phyloP scores from a whole-genome alignment of 2,329 filamentous ascomycete species.

The Diaporthe sp. region DNA sequence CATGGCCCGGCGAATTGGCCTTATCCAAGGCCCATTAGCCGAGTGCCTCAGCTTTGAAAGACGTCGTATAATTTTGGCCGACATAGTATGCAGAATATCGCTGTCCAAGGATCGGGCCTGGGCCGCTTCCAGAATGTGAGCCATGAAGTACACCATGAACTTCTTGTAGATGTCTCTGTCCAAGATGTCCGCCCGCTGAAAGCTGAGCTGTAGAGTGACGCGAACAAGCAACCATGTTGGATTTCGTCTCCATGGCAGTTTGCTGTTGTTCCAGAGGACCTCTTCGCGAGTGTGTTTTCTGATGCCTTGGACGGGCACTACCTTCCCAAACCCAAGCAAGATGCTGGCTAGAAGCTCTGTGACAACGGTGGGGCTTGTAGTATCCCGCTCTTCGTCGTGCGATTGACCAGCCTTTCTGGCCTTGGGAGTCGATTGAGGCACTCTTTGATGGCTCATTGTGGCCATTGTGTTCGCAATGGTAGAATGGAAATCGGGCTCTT shows the following conservation, averaged over 20 bases:
- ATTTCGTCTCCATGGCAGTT: conserved; percentile 41
- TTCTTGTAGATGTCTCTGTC: conserved; percentile 60
- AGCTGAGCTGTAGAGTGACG: conserved; percentile 39
- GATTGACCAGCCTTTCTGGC: conserved; percentile 54
- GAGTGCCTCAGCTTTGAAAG: conserved; percentile 54
- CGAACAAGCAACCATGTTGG: conserved; percentile 41
- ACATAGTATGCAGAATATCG: conserved; percentile 56
- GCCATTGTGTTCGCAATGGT: conserved; percentile 45
- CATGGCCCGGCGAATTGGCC: neutral
- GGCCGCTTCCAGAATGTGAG: conserved; percentile 50
- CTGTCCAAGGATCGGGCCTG: conserved; percentile 36
- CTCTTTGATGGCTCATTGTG: conserved; percentile 49
- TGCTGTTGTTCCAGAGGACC: conserved; percentile 56
- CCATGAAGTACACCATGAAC: conserved; percentile 64
- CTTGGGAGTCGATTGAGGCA: conserved; percentile 41
- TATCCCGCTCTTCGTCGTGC: conserved; percentile 62
- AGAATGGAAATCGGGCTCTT: conserved; percentile 42
- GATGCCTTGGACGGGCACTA: conserved; percentile 50
- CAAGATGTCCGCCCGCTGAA: neutral
- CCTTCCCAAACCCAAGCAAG: conserved; percentile 55
- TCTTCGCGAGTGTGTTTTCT: conserved; percentile 69
- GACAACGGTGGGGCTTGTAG: conserved; percentile 62
- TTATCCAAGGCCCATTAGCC: neutral
- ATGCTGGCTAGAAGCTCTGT: conserved; percentile 62
- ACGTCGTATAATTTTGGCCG: conserved; percentile 59